Base-by-base conservation (phyloP, 2,329 filamentous ascomycete species). In the Arthrinium puccinioides region DNA sequence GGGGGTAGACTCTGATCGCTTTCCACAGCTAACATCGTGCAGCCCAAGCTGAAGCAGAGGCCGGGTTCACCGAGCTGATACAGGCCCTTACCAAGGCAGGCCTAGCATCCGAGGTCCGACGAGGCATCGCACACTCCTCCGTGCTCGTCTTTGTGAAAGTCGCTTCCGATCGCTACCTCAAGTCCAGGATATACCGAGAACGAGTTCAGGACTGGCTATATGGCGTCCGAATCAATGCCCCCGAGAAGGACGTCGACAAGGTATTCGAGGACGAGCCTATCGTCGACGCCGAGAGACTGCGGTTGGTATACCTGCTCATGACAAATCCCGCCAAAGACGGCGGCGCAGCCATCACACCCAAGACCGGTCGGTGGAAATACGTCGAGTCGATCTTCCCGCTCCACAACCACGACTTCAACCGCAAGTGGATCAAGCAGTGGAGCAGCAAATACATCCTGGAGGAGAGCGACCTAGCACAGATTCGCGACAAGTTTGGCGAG, bases 171-270 rank as follows among this genome's bases (percentile, higher is more conserved):
- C 71, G 79, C 49, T 77, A 88, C 45, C 71, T 98, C 42, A 76
- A 76, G 42, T 79, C 81, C 46, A 86, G 94, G 52, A 76, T 95
- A 34, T 94, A 95, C 61, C 79, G 87, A 46, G 86, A 85, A 39
- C 79, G 92, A 46, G 81, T 96, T 14, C 85, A 88, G 56, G 92
- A 97, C 63, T 98, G 89, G 87, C 77, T 97, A 23, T 84, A 92
- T 56, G 88, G 89, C 36, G 83, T 96, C 38, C 82, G 87, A 44
- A 74, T 84, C 34, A 75, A 78, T 15, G 80, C 87, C 24, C 90
- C 90, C 0, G 74, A 79, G 39, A 82, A 79, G 53, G 80, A 94
- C 47, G 77, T 87, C 14, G 65, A 74, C 32, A 69, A 77, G 41
- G 75, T 81, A 11, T 74, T 94, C 36, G 68, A 80, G 41, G 66